These are phyloP conservation scores for Selaginella tamariscina DNA, from an alignment of 75 land plant genomes.

Conservation along the genomic window DNA sequence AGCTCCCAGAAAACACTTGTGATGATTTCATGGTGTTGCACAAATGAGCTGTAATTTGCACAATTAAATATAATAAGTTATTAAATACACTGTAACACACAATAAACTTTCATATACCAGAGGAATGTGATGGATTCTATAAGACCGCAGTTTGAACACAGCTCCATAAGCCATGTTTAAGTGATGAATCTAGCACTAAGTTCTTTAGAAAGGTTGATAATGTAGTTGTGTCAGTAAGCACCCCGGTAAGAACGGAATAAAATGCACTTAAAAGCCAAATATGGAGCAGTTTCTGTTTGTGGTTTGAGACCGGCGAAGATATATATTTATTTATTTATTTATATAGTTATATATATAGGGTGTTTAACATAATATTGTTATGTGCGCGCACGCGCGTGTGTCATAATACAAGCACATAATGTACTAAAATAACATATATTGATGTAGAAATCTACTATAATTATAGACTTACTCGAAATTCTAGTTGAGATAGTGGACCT, in stretches of 20 bases:
- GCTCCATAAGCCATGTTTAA: conserved; percentile 36
- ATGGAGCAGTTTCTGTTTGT: conserved; percentile 43
- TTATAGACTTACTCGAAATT: conserved; percentile 40
- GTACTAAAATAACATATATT: not conserved
- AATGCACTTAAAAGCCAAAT: conserved; percentile 52
- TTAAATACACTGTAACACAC: not conserved
- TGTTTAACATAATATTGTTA: too few species aligned
- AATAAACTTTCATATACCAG: conserved; percentile 43
- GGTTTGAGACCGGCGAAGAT: conserved; percentile 52
- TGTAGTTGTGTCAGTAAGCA: conserved; percentile 50
- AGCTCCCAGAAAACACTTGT: conserved; percentile 85
- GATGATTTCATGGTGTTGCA: conserved; percentile 66
- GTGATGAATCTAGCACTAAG: conserved; percentile 41
- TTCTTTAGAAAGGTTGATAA: conserved; percentile 51
- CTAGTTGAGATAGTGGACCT: conserved; percentile 23
- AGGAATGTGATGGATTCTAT: conserved; percentile 79
- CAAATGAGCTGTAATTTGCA: conserved; percentile 55
- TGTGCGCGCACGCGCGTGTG: too few species aligned
- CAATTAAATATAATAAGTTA: too few species aligned
- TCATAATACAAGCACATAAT: too few species aligned
- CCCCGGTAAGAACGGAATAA: conserved; percentile 71
- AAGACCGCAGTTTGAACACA: conserved; percentile 35
- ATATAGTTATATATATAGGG: too few species aligned
- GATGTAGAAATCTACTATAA: not conserved
- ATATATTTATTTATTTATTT: not conserved